Evolutionary conservation across 2,329 filamentous ascomycete genomes (phyloP), one percentile per base, ranked within the genome.

Genomic region (Xylariaceae sp.): DNA sequence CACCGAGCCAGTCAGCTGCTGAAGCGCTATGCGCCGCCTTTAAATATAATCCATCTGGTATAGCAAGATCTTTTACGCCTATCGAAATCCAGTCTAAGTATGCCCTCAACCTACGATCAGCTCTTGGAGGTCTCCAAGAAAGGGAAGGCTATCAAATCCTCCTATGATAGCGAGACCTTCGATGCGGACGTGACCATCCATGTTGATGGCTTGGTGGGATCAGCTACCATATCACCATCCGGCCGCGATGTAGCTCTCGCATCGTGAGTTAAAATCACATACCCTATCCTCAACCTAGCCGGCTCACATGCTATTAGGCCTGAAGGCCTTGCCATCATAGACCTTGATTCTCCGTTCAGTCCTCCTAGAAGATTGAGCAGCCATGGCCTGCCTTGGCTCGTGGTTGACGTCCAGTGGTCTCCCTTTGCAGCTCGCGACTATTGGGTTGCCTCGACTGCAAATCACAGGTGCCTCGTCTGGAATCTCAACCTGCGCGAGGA

Each of bases 391-490:
- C 85, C 88, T n/a, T 96, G 90, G 89, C 82, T 95, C 38, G 90
- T 95, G 4, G 89, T 91, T 9, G 91, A 96, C 64, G 90, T 95
- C 22, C 91, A 96, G 64, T 96, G 91, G 91, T 95, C 89, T 9
- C 91, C 91, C 1, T 95, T 96, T 62, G 87, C 90, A 11, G 81
- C 79, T 16, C 80, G 90, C 36, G 87, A 95, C 62, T 90, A 90
- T 56, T 96, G 91, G 90, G 85, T 96, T 15, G 87, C 89, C 28
- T 95, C 89, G 44, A 95, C 90, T 1, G 91, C 89, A 15, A 96
- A 96, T 61, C 90, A 96, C 62, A 89, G 93, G 53, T 93, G 90
- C 16, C 72, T 96, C 38, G 87, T 96, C 16, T 96, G 89, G 89
- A 96, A 96, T 62, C 71, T 96, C 45, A 88, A 85, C 51, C 76